Evolutionary conservation across 805 yeast genomes (phyloP).

Genomic region (Kodamaea neixiangensis): DNA sequence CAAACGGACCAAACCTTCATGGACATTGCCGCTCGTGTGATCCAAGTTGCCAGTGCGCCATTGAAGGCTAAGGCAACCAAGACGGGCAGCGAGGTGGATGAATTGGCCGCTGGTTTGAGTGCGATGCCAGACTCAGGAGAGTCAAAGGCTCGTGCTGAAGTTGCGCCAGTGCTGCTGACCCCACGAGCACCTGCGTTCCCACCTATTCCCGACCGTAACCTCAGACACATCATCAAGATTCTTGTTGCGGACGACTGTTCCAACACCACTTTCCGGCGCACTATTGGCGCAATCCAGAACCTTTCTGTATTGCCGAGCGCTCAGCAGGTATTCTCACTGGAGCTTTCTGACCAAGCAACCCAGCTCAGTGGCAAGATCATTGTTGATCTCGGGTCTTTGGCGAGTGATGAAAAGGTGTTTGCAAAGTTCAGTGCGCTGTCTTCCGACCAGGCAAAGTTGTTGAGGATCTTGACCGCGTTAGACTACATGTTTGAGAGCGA

Average conservation of each 20-base stretch:
- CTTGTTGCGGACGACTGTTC: conserved; percentile 83
- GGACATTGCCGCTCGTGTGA: conserved; percentile 72
- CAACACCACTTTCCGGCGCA: conserved; percentile 80
- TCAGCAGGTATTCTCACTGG: conserved; percentile 63
- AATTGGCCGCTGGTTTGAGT: conserved; percentile 2
- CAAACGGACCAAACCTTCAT: conserved; percentile 72
- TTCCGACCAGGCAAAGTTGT: conserved; percentile 86
- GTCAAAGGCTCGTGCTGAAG: not conserved
- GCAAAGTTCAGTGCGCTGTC: conserved; percentile 73
- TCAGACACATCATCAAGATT: conserved; percentile 64
- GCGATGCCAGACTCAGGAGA: not conserved
- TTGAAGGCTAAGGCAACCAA: conserved; percentile 38
- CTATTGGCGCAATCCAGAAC: conserved; percentile 78
- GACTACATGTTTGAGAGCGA: conserved; percentile 69
- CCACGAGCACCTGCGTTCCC: conserved; percentile 27
- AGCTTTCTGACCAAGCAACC: conserved; percentile 66
- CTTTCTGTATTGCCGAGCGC: conserved; percentile 63
- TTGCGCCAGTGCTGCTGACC: not conserved
- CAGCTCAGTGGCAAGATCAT: conserved; percentile 56
- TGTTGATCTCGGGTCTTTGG: conserved; percentile 53
- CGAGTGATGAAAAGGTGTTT: conserved; percentile 42
- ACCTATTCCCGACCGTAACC: conserved; percentile 61
- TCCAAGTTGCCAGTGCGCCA: conserved; percentile 78
- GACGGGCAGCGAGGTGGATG: conserved; percentile 16
- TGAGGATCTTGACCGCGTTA: conserved; percentile 82